Percentiles rank a stretch among this genome's conserved stretches.
Conservation (phyloP, 345 rosid genomes). For the Lepidium sativum region DNA sequence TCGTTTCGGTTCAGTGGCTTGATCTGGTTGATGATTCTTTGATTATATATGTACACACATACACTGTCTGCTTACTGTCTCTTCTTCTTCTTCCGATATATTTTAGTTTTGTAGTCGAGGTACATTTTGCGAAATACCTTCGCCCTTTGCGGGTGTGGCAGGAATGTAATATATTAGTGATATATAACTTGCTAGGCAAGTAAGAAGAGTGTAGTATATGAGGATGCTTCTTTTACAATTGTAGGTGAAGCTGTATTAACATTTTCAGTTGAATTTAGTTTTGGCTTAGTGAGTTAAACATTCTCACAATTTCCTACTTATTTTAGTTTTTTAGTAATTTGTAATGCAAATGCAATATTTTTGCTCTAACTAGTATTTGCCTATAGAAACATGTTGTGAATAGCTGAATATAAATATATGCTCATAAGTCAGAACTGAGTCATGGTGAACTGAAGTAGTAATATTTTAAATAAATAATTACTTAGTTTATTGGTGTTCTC, state of each 20-base stretch:
- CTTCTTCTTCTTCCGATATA: background rate
- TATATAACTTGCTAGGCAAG: slow-evolving; percentile 13
- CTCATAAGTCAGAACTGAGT: no score
- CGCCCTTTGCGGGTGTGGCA: background rate
- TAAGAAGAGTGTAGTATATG: slow-evolving; percentile 4
- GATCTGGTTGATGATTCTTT: slow-evolving; percentile 17
- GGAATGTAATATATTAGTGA: slow-evolving; percentile 2
- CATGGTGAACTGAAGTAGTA: no score
- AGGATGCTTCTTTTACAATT: slow-evolving; percentile 10
- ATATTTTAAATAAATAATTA: no score
- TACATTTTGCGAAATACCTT: slow-evolving; percentile 1
- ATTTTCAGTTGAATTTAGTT: background rate
- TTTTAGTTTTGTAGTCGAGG: background rate
- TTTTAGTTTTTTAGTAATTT: no score
- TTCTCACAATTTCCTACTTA: no score
- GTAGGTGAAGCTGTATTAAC: background rate
- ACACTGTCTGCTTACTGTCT: background rate
- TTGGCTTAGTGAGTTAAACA: background rate
- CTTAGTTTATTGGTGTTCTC: no score
- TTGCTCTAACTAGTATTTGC: no score
- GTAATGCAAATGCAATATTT: no score
- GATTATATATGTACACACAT: background rate
- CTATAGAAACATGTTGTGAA: no score
- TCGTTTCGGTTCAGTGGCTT: background rate
- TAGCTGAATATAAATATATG: no score